phyloP scores from a whole-genome alignment of 306 rosid species.

The Corylus heterophylla region DNA sequence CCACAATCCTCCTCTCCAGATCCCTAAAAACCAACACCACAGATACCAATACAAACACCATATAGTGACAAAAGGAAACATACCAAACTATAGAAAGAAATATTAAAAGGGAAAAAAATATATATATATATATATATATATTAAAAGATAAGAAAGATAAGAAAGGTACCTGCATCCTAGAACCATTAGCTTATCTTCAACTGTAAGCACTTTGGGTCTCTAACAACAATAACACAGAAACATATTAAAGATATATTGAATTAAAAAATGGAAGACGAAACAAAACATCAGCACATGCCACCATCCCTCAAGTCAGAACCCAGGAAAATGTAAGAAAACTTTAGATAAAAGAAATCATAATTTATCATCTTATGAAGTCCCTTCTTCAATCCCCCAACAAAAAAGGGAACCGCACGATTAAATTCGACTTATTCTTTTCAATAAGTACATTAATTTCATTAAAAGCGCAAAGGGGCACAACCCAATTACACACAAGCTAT shows the following conservation, averaged over 20 bases:
- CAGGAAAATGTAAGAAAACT: background rate
- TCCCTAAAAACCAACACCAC: constrained; percentile 47
- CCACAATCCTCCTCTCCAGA: constrained; percentile 90
- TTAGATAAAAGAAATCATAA: too few species aligned
- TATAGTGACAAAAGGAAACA: background rate
- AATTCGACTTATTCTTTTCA: too few species aligned
- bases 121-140: too few species aligned
- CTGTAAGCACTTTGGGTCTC: constrained; percentile 85
- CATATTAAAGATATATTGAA: constrained; percentile 15
- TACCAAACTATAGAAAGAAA: constrained; percentile 3
- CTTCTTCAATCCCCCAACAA: too few species aligned
- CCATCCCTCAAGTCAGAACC: background rate
- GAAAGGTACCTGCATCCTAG: constrained; percentile 80
- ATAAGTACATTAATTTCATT: too few species aligned
- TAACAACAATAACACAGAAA: constrained; percentile 27
- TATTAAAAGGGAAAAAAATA: background rate
- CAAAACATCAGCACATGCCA: background rate
- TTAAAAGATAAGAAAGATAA: background rate
- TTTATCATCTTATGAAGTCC: too few species aligned
- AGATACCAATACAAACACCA: constrained; percentile 5
- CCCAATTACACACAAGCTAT: too few species aligned
- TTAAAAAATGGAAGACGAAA: background rate
- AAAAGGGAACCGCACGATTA: too few species aligned
- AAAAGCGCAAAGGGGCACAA: too few species aligned
- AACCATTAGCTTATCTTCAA: constrained; percentile 81